These are phyloP conservation scores for Simmondsia chinensis DNA, from an alignment of 148 eudicot genomes.

Conservation along the genomic window DNA sequence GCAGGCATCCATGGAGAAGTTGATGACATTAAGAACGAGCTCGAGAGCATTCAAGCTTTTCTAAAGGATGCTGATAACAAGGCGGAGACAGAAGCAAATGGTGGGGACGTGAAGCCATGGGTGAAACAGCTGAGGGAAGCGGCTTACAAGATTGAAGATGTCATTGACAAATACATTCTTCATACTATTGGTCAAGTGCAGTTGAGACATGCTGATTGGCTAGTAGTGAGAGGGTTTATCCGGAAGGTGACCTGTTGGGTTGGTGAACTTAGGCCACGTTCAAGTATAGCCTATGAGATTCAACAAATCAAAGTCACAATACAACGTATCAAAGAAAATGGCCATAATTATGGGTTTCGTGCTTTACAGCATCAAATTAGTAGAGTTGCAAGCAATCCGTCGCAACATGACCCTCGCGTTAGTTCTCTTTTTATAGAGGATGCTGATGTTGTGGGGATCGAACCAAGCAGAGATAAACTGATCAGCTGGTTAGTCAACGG, in stretches of 20 bases:
- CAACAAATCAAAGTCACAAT: background rate
- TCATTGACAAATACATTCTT: background rate
- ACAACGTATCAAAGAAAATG: too few relatives aligned
- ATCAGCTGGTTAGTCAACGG: background rate
- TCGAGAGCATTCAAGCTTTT: background rate
- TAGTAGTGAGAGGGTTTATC: too few relatives aligned
- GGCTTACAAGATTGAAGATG: conserved; percentile 3
- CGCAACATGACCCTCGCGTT: background rate
- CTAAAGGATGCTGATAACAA: conserved; percentile 1
- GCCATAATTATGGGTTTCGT: too few relatives aligned
- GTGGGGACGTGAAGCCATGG: background rate
- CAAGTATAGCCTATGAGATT: too few relatives aligned
- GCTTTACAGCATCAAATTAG: background rate
- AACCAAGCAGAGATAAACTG: background rate
- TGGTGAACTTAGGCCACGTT: too few relatives aligned
- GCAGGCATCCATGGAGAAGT: too few relatives aligned
- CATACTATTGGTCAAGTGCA: too few relatives aligned
- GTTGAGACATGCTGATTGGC: too few relatives aligned
- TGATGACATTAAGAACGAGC: background rate
- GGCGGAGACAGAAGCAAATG: background rate
- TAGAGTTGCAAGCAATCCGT: background rate
- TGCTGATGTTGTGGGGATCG: conserved; percentile 1
- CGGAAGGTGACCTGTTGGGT: too few relatives aligned
- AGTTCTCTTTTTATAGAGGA: background rate
- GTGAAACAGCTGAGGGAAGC: background rate